Evolutionary conservation across 2,329 filamentous ascomycete species (phyloP), one percentile per base, ranked within the genome.

Genomic region (Trichophyton verrucosum): DNA sequence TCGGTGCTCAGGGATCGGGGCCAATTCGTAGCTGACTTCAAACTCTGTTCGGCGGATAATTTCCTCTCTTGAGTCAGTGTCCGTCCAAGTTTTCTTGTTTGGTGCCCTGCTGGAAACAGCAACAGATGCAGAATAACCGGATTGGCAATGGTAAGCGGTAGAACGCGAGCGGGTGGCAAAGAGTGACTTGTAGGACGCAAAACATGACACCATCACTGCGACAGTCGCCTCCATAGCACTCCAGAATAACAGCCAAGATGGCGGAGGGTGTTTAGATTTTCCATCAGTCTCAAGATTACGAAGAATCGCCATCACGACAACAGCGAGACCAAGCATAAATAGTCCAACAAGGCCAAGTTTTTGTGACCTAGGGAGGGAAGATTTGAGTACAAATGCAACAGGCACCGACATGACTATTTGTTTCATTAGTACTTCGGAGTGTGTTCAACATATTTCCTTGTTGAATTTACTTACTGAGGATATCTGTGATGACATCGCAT

Each of bases 291-390:
- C 60, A 13, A 63, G 46, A 15, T 61, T 63, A 27, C 62, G 62
- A 40, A 63, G 51, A 57, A 63, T 60, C 5, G 62, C 55, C 60
- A 63, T 60, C 7, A 58, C 22, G 36, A 63, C 61, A 11, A 63
- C 58, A 4, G 55, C 57, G 24, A 63, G 61, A 20, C 62, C 62
- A 44, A 63, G 60, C 22, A 55, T n/a, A 11, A 63, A 63, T 6
- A 63, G 57, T 3, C 62, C 62, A 22, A 63, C 53, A n/a, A 63
- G 60, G 30, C 60, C 62, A 3, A 63, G 13, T n/a, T 63, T 63
- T 20, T 63, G 62, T n/a, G 60, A 22, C 15, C 15, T 22, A 0
- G 62, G 60, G 24, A 63, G 60, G 27, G 60, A 51, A 22, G 62
- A 63, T 22, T 53, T 60, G 36, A 63, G 57, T 17, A 61, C 51